Conservation (phyloP, 352 stramenopile species). For the Pythium graminicola region DNA sequence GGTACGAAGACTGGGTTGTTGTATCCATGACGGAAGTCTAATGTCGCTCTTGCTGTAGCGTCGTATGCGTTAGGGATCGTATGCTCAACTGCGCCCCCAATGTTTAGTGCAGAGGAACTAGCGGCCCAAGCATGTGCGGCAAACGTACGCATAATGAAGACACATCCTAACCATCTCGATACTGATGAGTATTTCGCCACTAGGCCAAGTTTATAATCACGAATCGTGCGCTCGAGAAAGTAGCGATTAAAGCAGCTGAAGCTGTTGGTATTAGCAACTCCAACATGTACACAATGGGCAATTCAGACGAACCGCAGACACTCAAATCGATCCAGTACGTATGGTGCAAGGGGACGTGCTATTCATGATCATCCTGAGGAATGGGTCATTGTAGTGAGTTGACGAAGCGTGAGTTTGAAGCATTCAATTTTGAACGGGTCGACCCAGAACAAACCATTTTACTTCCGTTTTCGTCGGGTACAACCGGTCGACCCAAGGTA, state of each 20-base stretch:
- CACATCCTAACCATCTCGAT: too few species aligned
- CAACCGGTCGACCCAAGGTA: slow-evolving; percentile 85
- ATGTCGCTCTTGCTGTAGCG: slow-evolving; percentile 19
- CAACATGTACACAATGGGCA: slow-evolving; percentile 47
- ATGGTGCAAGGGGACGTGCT: slow-evolving; percentile 32
- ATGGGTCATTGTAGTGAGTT: slow-evolving; percentile 42
- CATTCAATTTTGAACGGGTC: slow-evolving; percentile 44
- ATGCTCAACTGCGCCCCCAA: slow-evolving; percentile 51
- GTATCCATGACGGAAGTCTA: background rate
- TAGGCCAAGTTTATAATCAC: slow-evolving; percentile 52
- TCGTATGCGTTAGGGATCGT: slow-evolving; percentile 43
- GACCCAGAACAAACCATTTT: slow-evolving; percentile 45
- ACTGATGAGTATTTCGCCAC: background rate
- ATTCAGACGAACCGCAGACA: slow-evolving; percentile 11
- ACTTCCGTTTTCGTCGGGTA: slow-evolving; percentile 93
- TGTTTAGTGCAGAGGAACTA: slow-evolving; percentile 47
- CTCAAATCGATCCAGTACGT: slow-evolving; percentile 55
- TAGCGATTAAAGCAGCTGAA: slow-evolving; percentile 37
- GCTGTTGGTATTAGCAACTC: slow-evolving; percentile 26
- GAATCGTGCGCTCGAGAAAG: slow-evolving; percentile 39
- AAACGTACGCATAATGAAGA: slow-evolving; percentile 22
- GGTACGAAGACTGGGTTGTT: slow-evolving; percentile 25
- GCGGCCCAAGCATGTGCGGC: slow-evolving; percentile 35
- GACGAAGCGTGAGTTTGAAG: slow-evolving; percentile 29
- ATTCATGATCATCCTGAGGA: too few species aligned